These are phyloP conservation scores for Fusarium dimerum DNA, from an alignment of 2,329 filamentous ascomycete genomes.

Conservation along the genomic window DNA sequence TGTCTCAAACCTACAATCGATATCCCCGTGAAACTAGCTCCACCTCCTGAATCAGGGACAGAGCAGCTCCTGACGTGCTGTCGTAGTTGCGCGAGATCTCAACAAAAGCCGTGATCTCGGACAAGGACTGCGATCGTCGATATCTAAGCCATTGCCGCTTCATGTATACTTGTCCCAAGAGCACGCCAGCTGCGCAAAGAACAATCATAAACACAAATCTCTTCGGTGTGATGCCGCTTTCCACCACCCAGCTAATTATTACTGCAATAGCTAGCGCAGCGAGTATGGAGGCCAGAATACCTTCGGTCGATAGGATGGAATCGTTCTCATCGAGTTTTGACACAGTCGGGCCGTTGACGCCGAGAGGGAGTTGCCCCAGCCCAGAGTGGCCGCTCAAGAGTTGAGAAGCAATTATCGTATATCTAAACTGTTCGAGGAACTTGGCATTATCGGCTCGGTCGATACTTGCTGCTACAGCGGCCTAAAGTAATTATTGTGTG, in stretches of 20 bases:
- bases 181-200: slow-evolving; percentile 55
- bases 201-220: slow-evolving; percentile 51
- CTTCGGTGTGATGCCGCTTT: slow-evolving; percentile 57
- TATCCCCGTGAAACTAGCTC: slow-evolving; percentile 92
- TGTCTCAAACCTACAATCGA: slow-evolving; percentile 61
- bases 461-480: slow-evolving; percentile 70
- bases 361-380: slow-evolving; percentile 33
- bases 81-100: slow-evolving; percentile 79
- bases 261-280: slow-evolving; percentile 67
- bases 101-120: slow-evolving; percentile 68
- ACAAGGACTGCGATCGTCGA: slow-evolving; percentile 72
- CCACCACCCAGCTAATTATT: slow-evolving; percentile 70
- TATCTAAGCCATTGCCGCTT: slow-evolving; percentile 81
- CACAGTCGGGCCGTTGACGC: slow-evolving; percentile 15
- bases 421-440: slow-evolving; percentile 91
- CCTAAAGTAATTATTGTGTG: slow-evolving; percentile 43
- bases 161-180: slow-evolving; percentile 67
- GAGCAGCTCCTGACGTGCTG: slow-evolving; percentile 70
- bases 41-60: slow-evolving; percentile 90
- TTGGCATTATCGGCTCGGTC: slow-evolving; percentile 77
- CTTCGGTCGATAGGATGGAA: slow-evolving; percentile 43
- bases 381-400: slow-evolving; percentile 73
- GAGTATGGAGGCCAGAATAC: slow-evolving; percentile 49
- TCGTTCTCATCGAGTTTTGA: slow-evolving; percentile 21
- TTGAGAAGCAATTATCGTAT: slow-evolving; percentile 89